A percentile compares a stretch with the other conserved stretches of the same genome.
Conservation (phyloP, 495 filamentous ascomycete genomes). For the Aspergillus taichungensis region DNA sequence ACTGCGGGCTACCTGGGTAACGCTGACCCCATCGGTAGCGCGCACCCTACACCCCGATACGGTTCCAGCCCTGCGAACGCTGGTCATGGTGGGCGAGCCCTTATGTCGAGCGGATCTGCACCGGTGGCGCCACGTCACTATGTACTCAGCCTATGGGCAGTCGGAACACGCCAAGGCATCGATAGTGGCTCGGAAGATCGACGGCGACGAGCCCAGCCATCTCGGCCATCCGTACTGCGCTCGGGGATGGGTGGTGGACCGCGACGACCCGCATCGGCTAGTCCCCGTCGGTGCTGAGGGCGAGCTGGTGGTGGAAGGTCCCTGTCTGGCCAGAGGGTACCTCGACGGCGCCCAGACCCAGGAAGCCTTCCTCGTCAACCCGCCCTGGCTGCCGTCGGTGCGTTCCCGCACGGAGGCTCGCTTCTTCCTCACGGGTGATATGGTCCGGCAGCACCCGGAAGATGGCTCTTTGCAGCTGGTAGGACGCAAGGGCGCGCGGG, state of each 20-base stretch:
- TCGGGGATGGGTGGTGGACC: constrained; percentile 27
- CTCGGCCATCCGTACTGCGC: not conserved
- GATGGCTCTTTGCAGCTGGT: constrained; percentile 32
- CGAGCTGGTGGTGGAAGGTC: constrained; percentile 22
- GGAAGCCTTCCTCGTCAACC: constrained; percentile 35
- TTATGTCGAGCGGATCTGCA: constrained; percentile 27
- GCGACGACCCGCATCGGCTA: constrained; percentile 17
- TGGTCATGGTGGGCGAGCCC: constrained; percentile 30
- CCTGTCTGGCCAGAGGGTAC: constrained; percentile 36
- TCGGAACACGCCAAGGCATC: constrained; percentile 24
- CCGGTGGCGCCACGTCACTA: constrained; percentile 31
- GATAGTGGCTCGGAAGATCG: constrained; percentile 8
- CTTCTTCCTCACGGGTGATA: constrained; percentile 45
- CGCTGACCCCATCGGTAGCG: constrained; percentile 29
- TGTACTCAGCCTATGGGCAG: constrained; percentile 44
- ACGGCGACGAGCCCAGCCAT: not conserved
- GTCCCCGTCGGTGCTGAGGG: constrained; percentile 13
- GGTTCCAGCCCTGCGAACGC: constrained; percentile 20
- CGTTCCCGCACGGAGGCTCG: not conserved
- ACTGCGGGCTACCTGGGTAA: constrained; percentile 18
- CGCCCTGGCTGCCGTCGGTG: constrained; percentile 26
- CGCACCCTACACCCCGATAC: constrained; percentile 17
- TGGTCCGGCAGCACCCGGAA: constrained; percentile 29
- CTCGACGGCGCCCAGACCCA: constrained; percentile 34
- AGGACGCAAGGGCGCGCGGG: constrained; percentile 21